Percentiles rank a stretch among this genome's conserved stretches.
phyloP scores from a whole-genome alignment of 2,329 filamentous ascomycete genomes.

The Hypoxylon sp. region DNA sequence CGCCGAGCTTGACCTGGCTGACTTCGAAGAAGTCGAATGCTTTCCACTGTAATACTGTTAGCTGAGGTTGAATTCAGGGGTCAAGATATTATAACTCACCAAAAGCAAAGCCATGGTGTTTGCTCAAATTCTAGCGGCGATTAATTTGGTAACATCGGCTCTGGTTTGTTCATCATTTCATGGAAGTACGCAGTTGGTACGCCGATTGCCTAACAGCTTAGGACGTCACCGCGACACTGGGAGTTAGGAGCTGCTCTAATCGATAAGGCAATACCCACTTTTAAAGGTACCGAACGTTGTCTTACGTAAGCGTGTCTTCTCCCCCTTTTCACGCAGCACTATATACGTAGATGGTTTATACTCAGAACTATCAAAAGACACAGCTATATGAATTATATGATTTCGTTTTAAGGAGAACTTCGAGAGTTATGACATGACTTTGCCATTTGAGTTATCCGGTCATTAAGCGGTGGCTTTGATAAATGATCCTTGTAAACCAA shows the following conservation, averaged over 20 bases:
- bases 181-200: conserved; percentile 21
- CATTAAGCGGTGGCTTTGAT: not conserved
- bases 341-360: no score
- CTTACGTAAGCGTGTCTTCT: no score
- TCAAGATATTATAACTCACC: conserved; percentile 42
- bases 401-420: not conserved
- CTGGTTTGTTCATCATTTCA: conserved; percentile 34
- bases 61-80: conserved; percentile 5
- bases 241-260: conserved; percentile 41
- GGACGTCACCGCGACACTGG: conserved; percentile 49
- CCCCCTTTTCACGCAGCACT: no score
- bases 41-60: conserved; percentile 82
- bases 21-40: conserved; percentile 99
- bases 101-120: conserved; percentile 55
- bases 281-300: not conserved
- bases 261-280: conserved; percentile 24
- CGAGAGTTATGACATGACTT: not conserved
- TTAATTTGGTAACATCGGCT: conserved; percentile 43
- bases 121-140: conserved; percentile 42
- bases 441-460: not conserved
- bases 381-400: no score
- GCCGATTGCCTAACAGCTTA: conserved; percentile 5
- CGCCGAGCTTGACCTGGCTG: conserved; percentile 82
- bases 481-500: not conserved
- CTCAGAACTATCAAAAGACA: no score